Evolutionary conservation across 306 rosid genomes (phyloP).

Genomic region (Geum urbanum): DNA sequence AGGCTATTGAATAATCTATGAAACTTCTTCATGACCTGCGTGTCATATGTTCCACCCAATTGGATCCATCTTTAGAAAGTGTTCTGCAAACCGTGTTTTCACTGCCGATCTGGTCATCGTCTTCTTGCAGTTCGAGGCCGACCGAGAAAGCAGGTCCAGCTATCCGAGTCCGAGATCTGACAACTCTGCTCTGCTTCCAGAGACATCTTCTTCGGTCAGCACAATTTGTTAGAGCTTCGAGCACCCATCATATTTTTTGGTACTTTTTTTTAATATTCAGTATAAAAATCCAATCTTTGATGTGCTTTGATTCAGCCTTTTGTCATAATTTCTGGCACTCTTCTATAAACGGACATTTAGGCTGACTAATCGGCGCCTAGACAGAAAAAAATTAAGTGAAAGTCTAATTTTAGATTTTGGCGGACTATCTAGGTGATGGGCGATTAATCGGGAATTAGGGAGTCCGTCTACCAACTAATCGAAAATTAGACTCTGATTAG

Average conservation of each 20-base stretch:
- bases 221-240: constrained; percentile 72
- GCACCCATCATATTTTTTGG: constrained; percentile 96
- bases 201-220: constrained; percentile 78
- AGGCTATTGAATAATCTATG: constrained; percentile 81
- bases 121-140: constrained; percentile 77
- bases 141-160: constrained; percentile 88
- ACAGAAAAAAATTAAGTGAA: too few relatives aligned
- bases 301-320: neutral
- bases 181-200: constrained; percentile 65
- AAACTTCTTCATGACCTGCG: constrained; percentile 83
- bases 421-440: too few relatives aligned
- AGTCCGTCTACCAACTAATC: too few relatives aligned
- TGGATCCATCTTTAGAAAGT: constrained; percentile 69
- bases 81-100: constrained; percentile 75
- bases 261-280: constrained; percentile 25
- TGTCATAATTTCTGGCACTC: too few relatives aligned
- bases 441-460: too few relatives aligned
- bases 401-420: too few relatives aligned
- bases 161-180: constrained; percentile 90
- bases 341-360: too few relatives aligned
- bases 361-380: too few relatives aligned
- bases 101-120: too few relatives aligned
- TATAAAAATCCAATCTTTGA: constrained; percentile 6
- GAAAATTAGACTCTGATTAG: too few relatives aligned
- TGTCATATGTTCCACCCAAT: constrained; percentile 58